Base-by-base conservation (phyloP, 371 early-diverging fungal species). In the Mortierella sp. region DNA sequence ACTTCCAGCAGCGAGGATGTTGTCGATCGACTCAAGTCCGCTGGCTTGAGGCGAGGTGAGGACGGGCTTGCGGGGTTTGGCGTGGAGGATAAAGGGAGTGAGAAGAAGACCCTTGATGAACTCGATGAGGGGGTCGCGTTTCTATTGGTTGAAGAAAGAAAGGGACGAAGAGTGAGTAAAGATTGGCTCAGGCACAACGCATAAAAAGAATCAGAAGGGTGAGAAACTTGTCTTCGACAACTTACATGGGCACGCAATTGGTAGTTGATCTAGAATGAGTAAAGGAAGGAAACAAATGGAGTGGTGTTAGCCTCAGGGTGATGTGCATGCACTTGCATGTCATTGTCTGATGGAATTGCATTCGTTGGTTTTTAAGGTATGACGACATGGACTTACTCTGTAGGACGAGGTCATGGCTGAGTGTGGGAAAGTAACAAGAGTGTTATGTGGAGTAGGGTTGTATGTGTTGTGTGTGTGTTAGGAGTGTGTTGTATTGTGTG, bases 71-170 rank as follows among this genome's bases (percentile, higher is more conserved):
- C 85, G 73, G 14, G 92, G 93, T 61, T 91, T 89, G 31, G 93
- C 88, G 74, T 94, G 93, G 31, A 95, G 90, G 63, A 94, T 90
- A 75, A 95, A 95, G 22, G 95, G 94, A 6, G 93, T 93, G 67
- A 93, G 90, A 31, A 95, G 88, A 76, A 94, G 91, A 31, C 91
- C 88, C 84, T 96, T 96, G 87, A 96, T 93, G 85, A 95, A 95
- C 86, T 95, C 95, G 79, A 95, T 94, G 55, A 93, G 89, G 39
- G 89, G 88, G 86, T 95, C 95, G 65, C 95, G 92, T 89, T 94
- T 93, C 84, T 83, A 64, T 63, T 39, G 34, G 29, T 41, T 41
- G 16, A 70, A 34, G 47, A 55, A 40, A 31, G 16, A 47, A 22
- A 34, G 37, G 34, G 43, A 24, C n/a, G n/a, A 48, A 19, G 10